These are phyloP conservation scores for Coniophora puteana DNA, from an alignment of 1,284 basidiomycete species.

Conservation along the genomic window DNA sequence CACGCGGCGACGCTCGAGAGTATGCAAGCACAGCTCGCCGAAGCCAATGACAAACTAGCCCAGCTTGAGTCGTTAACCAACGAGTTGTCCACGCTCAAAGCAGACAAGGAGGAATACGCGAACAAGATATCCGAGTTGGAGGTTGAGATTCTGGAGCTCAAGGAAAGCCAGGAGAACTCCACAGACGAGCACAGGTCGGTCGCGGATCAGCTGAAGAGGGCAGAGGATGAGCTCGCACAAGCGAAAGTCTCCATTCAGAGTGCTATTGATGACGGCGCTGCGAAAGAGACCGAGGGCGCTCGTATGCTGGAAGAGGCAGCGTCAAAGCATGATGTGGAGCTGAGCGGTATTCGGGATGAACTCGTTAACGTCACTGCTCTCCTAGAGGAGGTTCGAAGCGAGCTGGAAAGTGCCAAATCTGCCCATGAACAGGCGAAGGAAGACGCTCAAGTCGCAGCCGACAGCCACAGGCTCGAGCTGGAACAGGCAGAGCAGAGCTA, in stretches of 20 bases:
- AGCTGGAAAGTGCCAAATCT: slow-evolving; percentile 40
- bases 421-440: slow-evolving; percentile 47
- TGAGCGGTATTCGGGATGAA: slow-evolving; percentile 42
- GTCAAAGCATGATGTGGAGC: slow-evolving; percentile 41
- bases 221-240: slow-evolving; percentile 50
- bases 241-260: slow-evolving; percentile 46
- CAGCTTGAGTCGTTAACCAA: slow-evolving; percentile 42
- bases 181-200: slow-evolving; percentile 55
- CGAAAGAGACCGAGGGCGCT: slow-evolving; percentile 45
- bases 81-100: slow-evolving; percentile 53
- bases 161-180: slow-evolving; percentile 61
- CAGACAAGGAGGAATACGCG: slow-evolving; percentile 72
- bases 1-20: slow-evolving; percentile 49
- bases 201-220: slow-evolving; percentile 41
- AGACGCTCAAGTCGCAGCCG: slow-evolving; percentile 39
- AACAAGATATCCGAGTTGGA: slow-evolving; percentile 77
- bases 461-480: slow-evolving; percentile 45
- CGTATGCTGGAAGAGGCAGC: slow-evolving; percentile 38
- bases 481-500: slow-evolving; percentile 47
- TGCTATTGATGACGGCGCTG: slow-evolving; percentile 48
- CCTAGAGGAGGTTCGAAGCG: slow-evolving; percentile 42
- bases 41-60: slow-evolving; percentile 42
- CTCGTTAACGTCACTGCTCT: slow-evolving; percentile 42
- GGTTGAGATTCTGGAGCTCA: slow-evolving; percentile 74
- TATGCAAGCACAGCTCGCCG: slow-evolving; percentile 38